These are phyloP conservation scores for Mycosphaerelloides madeirae DNA, from an alignment of 2,329 filamentous ascomycete genomes.

Conservation along the genomic window DNA sequence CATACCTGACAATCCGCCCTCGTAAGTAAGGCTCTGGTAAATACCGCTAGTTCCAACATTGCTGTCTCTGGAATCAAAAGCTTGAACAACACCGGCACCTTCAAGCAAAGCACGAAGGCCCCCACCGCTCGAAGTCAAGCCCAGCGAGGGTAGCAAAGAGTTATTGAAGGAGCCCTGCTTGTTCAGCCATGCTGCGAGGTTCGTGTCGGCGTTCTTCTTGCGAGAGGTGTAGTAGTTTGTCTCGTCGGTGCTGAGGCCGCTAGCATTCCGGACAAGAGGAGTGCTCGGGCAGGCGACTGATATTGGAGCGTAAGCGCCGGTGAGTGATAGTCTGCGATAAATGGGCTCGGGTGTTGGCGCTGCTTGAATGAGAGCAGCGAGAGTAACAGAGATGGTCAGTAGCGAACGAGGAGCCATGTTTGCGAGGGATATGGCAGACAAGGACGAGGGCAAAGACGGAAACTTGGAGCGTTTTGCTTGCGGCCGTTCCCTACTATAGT, in stretches of 20 bases:
- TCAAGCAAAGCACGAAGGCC: slow-evolving; percentile 40
- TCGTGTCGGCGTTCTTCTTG: slow-evolving; percentile 36
- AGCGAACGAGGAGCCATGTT: slow-evolving; percentile 6
- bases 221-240: slow-evolving; percentile 37
- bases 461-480: too few species aligned
- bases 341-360: slow-evolving; percentile 1
- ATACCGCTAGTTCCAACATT: slow-evolving; percentile 38
- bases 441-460: not conserved
- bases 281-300: slow-evolving; percentile 36
- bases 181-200: slow-evolving; percentile 38
- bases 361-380: not conserved
- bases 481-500: too few species aligned
- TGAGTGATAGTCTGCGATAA: slow-evolving; percentile 8
- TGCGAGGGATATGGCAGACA: not conserved
- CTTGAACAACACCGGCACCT: slow-evolving; percentile 40
- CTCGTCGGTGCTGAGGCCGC: slow-evolving; percentile 35
- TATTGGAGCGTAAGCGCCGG: slow-evolving; percentile 28
- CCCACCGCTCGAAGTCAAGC: slow-evolving; percentile 41
- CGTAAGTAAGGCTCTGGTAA: slow-evolving; percentile 45
- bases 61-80: slow-evolving; percentile 41
- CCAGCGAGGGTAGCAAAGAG: slow-evolving; percentile 38
- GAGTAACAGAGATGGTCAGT: not conserved
- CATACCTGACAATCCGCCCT: slow-evolving; percentile 40
- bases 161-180: slow-evolving; percentile 36
- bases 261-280: slow-evolving; percentile 36